Percentiles rank a stretch among this genome's conserved stretches.
Evolutionary conservation across 495 filamentous ascomycete genomes (phyloP).

Genomic region (Daldinia grandis): DNA sequence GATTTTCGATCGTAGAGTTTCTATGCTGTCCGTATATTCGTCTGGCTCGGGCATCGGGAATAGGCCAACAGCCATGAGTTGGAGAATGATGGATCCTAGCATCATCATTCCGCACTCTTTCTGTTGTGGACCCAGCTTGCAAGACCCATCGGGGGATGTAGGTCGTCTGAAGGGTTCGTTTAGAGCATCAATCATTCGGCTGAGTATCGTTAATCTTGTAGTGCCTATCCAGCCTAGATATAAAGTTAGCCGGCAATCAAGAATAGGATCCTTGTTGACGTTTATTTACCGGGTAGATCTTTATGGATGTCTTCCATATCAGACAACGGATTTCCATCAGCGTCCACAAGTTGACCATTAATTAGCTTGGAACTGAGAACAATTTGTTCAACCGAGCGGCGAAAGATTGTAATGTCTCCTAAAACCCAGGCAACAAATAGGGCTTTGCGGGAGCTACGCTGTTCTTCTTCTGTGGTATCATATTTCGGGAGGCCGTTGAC

Average conservation of each 20-base stretch:
- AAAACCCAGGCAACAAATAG: background rate
- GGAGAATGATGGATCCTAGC: background rate
- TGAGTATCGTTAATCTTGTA: background rate
- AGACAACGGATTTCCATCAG: background rate
- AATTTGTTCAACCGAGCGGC: background rate
- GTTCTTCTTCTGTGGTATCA: background rate
- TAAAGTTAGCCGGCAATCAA: background rate
- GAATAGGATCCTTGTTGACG: background rate
- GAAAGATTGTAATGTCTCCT: background rate
- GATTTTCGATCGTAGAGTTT: background rate
- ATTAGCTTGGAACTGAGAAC: background rate
- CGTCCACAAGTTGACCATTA: background rate
- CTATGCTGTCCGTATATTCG: background rate
- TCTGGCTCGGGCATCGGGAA: background rate
- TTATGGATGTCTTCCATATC: background rate
- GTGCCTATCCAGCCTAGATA: background rate
- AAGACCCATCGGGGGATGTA: background rate
- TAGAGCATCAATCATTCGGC: background rate
- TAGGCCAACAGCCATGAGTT: background rate
- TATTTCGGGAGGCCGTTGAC: background rate
- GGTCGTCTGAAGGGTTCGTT: background rate
- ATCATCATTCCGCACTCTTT: background rate
- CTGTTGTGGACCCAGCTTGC: background rate
- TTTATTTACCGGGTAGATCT: background rate
- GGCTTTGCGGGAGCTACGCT: background rate